Base-by-base conservation (phyloP, 768 basidiomycete species). In the Grammothele lineata region DNA sequence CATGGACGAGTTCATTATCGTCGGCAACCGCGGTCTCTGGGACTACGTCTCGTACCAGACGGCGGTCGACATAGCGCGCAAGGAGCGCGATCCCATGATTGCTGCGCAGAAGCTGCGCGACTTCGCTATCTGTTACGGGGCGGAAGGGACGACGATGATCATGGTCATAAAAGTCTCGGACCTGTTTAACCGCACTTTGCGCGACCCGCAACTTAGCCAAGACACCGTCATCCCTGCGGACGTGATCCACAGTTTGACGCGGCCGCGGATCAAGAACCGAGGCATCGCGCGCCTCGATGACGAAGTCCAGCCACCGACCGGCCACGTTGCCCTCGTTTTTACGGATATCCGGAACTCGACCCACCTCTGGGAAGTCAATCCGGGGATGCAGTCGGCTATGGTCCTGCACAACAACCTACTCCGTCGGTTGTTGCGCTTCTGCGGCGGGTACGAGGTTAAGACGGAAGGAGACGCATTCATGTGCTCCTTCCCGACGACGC, bases 391-490 rank as follows among this genome's bases (percentile, higher is more conserved):
- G 18, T 87, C 85, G 0, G 93, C 94, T 3, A 94, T 96, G 76
- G 81, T 83, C 22, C 66, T 92, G 55, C 96, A 99, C 68, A 94
- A 98, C 62, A 75, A 70, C 41, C 73, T 97, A 19, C 75, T 98
- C 37, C 83, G 96, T 18, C 78, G 94, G 5, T 83, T 87, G 50
- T 70, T 97, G 25, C 81, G 95, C 23, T 74, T 87, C 34, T 94
- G 93, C 58, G 93, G 93, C 23, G 96, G 96, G 1, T 99, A 98
- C 65, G 92, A 97, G 68, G 95, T 98, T 60, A 99, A 99, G 70
- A 99, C 96, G 10, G 96, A 99, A 83, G 96, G 96, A 23, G 96
- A 98, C 60, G 84, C 95, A 0, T 99, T 99, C 73, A 94, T 99
- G 89, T 93, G 93, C 43, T 92, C 95, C 18, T 99, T 99, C 77